Evolutionary conservation across 2,329 filamentous ascomycete species (phyloP).

Genomic region (Mariannaea sp.): DNA sequence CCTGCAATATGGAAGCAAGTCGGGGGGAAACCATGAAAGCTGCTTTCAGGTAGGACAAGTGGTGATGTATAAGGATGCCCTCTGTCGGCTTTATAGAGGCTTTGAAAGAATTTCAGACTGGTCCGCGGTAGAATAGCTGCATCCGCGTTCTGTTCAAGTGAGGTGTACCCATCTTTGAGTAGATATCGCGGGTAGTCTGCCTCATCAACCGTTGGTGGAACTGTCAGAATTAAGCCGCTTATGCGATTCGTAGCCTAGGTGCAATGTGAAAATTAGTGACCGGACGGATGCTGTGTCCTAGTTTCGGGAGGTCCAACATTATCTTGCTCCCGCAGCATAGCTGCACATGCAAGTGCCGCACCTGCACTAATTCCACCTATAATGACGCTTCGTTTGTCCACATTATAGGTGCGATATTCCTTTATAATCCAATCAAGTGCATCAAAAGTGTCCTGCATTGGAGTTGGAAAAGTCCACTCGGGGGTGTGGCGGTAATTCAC

Average conservation of each 20-base stretch:
- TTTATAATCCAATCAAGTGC: neutral
- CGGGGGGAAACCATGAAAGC: neutral
- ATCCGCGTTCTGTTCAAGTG: neutral
- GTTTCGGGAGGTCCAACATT: neutral
- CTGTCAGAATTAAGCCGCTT: no score
- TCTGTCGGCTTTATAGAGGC: neutral
- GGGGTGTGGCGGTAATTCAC: slow-evolving; percentile 7
- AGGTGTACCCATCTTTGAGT: neutral
- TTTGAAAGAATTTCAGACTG: neutral
- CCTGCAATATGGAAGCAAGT: neutral
- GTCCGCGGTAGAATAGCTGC: neutral
- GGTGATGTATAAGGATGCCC: neutral
- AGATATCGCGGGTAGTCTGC: neutral
- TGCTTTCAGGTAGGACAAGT: neutral
- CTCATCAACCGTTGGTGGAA: no score
- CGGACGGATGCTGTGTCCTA: neutral
- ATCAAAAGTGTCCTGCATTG: neutral
- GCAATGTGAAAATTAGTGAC: neutral
- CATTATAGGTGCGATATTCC: neutral
- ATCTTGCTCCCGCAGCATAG: neutral
- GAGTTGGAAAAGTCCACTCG: neutral
- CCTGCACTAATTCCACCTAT: slow-evolving; percentile 2
- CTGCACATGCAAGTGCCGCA: neutral
- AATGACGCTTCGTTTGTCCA: neutral
- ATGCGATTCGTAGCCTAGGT: no score